A percentile compares a stretch with the other conserved stretches of the same genome.
Evolutionary conservation across 2,329 filamentous ascomycete genomes (phyloP).

Genomic region (Fusarium goolgardi): DNA sequence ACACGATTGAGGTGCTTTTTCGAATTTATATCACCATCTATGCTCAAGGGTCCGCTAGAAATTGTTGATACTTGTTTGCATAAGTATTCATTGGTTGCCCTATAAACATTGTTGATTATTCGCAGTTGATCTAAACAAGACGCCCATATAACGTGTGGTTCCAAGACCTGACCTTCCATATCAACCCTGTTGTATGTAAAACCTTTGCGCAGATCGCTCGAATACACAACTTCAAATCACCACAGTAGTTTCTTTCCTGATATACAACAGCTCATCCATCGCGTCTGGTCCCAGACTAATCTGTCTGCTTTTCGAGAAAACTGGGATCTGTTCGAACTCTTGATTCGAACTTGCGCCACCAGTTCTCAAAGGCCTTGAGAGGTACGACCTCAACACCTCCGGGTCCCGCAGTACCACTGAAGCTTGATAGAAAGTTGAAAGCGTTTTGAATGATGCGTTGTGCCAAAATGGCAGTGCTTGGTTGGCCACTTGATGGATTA

Average conservation of each 20-base stretch:
- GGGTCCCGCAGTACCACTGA: slow-evolving; percentile 72
- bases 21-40: neutral
- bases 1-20: slow-evolving; percentile 8
- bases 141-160: slow-evolving; percentile 1
- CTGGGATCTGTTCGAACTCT: slow-evolving; percentile 85
- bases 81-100: neutral
- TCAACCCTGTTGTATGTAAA: neutral
- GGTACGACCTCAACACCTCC: slow-evolving; percentile 86
- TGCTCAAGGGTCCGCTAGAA: neutral
- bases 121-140: slow-evolving; percentile 22
- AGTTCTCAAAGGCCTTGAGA: slow-evolving; percentile 94
- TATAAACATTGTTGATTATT: slow-evolving; percentile 9
- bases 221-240: neutral
- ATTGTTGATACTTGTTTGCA: neutral
- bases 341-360: slow-evolving; percentile 97
- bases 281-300: slow-evolving; percentile 13
- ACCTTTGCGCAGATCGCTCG: neutral
- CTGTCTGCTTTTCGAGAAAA: slow-evolving; percentile 78
- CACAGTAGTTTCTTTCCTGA: neutral
- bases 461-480: slow-evolving; percentile 81
- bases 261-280: neutral
- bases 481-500: slow-evolving; percentile 50
- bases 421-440: slow-evolving; percentile 94
- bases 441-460: slow-evolving; percentile 96
- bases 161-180: neutral